Conservation (phyloP, 352 stramenopile genomes). For the Phytophthora macrochlamydospora region DNA sequence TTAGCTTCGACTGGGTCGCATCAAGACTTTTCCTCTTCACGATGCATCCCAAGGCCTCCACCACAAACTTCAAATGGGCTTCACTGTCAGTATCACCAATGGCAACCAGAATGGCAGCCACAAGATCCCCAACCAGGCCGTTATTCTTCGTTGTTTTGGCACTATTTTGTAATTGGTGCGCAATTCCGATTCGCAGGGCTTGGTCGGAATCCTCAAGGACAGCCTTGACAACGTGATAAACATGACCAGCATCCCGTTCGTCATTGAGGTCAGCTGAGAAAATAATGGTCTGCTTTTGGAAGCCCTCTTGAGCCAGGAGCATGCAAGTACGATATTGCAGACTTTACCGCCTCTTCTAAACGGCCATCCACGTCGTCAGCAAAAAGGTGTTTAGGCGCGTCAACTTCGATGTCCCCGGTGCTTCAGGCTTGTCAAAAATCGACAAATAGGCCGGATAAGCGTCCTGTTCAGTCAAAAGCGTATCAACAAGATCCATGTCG, state of each 20-base stretch:
- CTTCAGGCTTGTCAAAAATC: constrained; percentile 51
- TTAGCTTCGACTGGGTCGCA: constrained; percentile 52
- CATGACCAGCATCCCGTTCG: constrained; percentile 56
- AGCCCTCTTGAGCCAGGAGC: constrained; percentile 43
- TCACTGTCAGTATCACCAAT: constrained; percentile 64
- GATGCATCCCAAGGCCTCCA: constrained; percentile 62
- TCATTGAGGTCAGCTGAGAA: constrained; percentile 62
- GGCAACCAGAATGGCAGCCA: constrained; percentile 49
- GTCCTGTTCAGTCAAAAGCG: constrained; percentile 64
- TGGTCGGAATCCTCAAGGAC: constrained; percentile 72
- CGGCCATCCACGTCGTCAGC: constrained; percentile 64
- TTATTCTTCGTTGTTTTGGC: background rate
- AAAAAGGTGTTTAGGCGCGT: constrained; percentile 49
- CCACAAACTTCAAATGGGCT: constrained; percentile 53
- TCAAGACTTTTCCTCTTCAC: constrained; percentile 60
- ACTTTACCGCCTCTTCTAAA: constrained; percentile 52
- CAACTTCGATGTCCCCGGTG: constrained; percentile 16
- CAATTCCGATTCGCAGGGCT: constrained; percentile 60
- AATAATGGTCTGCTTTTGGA: constrained; percentile 79
- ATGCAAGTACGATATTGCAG: constrained; percentile 66
- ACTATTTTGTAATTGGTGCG: constrained; percentile 44
- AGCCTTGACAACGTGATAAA: constrained; percentile 62
- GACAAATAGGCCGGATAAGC: constrained; percentile 73
- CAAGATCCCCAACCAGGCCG: constrained; percentile 43
- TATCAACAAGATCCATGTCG: constrained; percentile 68